A percentile compares a stretch with the other conserved stretches of the same genome.
phyloP scores from a whole-genome alignment of 2,329 filamentous ascomycete species.

The Exophiala oligosperma region DNA sequence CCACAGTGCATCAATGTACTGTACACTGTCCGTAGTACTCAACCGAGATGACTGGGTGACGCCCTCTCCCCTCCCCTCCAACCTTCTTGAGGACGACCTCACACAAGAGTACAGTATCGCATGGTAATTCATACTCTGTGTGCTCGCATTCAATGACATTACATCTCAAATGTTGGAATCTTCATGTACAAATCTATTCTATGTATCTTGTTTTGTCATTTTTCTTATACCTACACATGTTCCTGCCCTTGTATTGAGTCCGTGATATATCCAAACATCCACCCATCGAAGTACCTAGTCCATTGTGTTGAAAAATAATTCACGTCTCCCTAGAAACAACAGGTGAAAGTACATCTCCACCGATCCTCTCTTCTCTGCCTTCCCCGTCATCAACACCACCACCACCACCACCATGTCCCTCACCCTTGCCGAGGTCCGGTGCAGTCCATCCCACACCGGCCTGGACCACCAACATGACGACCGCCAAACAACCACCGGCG shows the following conservation, averaged over 20 bases:
- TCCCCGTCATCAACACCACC: constrained; percentile 5
- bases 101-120: too few species aligned
- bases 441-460: constrained; percentile 59
- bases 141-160: too few species aligned
- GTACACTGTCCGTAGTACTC: too few species aligned
- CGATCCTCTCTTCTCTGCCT: neutral
- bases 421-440: constrained; percentile 33
- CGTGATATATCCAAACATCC: neutral
- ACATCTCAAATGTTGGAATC: too few species aligned
- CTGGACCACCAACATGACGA: constrained; percentile 54
- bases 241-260: neutral
- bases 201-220: too few species aligned
- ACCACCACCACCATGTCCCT: constrained; percentile 3
- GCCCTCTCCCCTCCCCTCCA: too few species aligned
- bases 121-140: too few species aligned
- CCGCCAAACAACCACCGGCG: constrained; percentile 50
- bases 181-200: too few species aligned
- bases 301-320: neutral
- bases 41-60: too few species aligned
- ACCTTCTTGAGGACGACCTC: too few species aligned
- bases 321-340: constrained; percentile 9
- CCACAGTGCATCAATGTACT: too few species aligned
- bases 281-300: neutral
- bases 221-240: too few species aligned
- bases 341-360: constrained; percentile 5